Percentiles rank a stretch among this genome's conserved stretches.
These are phyloP conservation scores for Leccinum rimulosum DNA, from an alignment of 768 basidiomycete genomes.

Conservation along the genomic window DNA sequence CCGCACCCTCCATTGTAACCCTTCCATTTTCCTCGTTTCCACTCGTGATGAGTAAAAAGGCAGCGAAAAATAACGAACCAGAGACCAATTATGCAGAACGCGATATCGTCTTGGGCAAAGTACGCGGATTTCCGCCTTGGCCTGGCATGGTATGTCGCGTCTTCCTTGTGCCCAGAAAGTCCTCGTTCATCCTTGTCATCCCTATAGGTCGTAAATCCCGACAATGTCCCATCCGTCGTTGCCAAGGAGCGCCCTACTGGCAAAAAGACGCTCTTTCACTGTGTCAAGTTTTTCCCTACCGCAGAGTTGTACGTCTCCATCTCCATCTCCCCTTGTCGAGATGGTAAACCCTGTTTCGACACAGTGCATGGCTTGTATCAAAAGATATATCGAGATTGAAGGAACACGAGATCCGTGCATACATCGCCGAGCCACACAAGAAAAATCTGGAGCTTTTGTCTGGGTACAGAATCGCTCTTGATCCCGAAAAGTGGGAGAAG, in stretches of 20 bases:
- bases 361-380: slow-evolving; percentile 79
- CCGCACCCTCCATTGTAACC: slow-evolving; percentile 27
- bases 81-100: slow-evolving; percentile 58
- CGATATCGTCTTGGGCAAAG: slow-evolving; percentile 88
- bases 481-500: slow-evolving; percentile 69
- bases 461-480: slow-evolving; percentile 73
- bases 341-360: slow-evolving; percentile 10
- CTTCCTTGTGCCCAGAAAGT: slow-evolving; percentile 14
- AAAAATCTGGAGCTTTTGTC: slow-evolving; percentile 70
- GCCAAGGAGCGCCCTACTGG: slow-evolving; percentile 65
- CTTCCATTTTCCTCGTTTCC: slow-evolving; percentile 13
- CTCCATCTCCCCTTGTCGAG: slow-evolving; percentile 8
- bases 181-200: slow-evolving; percentile 9
- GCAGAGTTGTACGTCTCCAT: slow-evolving; percentile 81
- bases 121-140: slow-evolving; percentile 95
- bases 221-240: slow-evolving; percentile 58
- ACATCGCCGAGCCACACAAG: slow-evolving; percentile 75
- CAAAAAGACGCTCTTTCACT: slow-evolving; percentile 72
- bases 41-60: slow-evolving; percentile 51
- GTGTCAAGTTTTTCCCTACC: slow-evolving; percentile 86
- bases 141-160: slow-evolving; percentile 79
- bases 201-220: slow-evolving; percentile 76
- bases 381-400: slow-evolving; percentile 82
- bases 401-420: slow-evolving; percentile 78
- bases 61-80: slow-evolving; percentile 38